A percentile compares a stretch with the other conserved stretches of the same genome.
Evolutionary conservation across 768 basidiomycete species (phyloP).

Genomic region (Leucocoprinus birnbaumii): DNA sequence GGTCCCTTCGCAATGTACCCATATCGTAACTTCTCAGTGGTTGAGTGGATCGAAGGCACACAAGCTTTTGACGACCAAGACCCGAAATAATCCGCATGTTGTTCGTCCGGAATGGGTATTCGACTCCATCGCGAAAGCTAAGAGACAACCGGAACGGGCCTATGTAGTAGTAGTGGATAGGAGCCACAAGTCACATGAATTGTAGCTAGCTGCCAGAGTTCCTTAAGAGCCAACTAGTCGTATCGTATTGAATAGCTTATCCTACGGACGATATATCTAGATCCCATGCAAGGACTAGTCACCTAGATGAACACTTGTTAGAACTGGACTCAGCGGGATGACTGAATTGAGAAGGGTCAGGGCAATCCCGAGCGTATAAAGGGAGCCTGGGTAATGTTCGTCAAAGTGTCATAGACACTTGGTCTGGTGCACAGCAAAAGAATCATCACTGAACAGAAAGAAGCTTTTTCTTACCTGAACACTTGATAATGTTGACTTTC

Average conservation of each 20-base stretch:
- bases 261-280: no score
- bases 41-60: constrained; percentile 74
- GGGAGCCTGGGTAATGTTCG: constrained; percentile 43
- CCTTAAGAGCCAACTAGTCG: no score
- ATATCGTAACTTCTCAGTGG: constrained; percentile 73
- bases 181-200: constrained; percentile 23
- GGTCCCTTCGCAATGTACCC: constrained; percentile 64
- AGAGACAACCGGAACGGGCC: constrained; percentile 53
- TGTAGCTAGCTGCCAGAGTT: no score
- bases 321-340: constrained; percentile 3
- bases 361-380: constrained; percentile 50
- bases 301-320: constrained; percentile 1
- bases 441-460: constrained; percentile 35
- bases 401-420: constrained; percentile 38
- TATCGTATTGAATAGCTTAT: no score
- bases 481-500: no score
- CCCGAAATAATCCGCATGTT: constrained; percentile 48
- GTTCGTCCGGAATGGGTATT: constrained; percentile 76
- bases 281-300: no score
- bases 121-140: constrained; percentile 63
- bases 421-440: constrained; percentile 59
- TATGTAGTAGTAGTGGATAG: constrained; percentile 49
- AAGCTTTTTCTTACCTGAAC: constrained; percentile 22
- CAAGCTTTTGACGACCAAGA: constrained; percentile 51
- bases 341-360: constrained; percentile 30